These are phyloP conservation scores for Mortierella sp. DNA, from an alignment of 371 early-diverging fungal genomes.

Conservation along the genomic window DNA sequence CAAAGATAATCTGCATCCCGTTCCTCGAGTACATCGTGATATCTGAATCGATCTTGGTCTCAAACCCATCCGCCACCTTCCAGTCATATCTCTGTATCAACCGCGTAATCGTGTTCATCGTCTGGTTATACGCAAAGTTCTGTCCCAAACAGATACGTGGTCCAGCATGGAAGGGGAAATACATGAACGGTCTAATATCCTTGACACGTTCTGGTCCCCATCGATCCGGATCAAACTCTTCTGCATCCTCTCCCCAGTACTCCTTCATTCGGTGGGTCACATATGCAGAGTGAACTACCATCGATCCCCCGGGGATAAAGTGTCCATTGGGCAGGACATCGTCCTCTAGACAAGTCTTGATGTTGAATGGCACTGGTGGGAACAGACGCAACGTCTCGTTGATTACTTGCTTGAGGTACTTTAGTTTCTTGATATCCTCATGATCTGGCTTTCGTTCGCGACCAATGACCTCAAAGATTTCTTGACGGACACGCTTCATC, in stretches of 20 bases:
- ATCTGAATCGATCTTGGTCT: slow-evolving; percentile 41
- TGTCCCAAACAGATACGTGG: slow-evolving; percentile 55
- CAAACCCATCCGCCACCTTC: slow-evolving; percentile 45
- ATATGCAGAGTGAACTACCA: slow-evolving; percentile 60
- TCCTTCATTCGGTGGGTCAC: slow-evolving; percentile 62
- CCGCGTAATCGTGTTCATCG: slow-evolving; percentile 46
- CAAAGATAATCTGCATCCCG: slow-evolving; percentile 51
- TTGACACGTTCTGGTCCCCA: slow-evolving; percentile 63
- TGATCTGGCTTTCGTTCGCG: slow-evolving; percentile 44
- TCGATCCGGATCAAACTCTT: slow-evolving; percentile 72
- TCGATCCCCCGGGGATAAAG: slow-evolving; percentile 68
- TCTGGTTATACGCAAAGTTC: slow-evolving; percentile 56
- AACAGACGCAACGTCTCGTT: slow-evolving; percentile 61
- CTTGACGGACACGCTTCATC: slow-evolving; percentile 58
- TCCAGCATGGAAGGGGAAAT: slow-evolving; percentile 57
- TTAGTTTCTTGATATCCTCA: slow-evolving; percentile 57
- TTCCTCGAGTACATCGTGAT: slow-evolving; percentile 56
- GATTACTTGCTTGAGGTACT: slow-evolving; percentile 60
- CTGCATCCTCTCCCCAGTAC: slow-evolving; percentile 76
- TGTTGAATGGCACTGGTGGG: slow-evolving; percentile 55
- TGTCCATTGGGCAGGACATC: slow-evolving; percentile 60
- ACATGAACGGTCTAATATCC: slow-evolving; percentile 49
- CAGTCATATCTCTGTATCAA: slow-evolving; percentile 43
- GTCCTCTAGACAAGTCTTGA: slow-evolving; percentile 60
- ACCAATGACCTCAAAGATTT: slow-evolving; percentile 61